Percentiles rank a stretch among this genome's conserved stretches.
phyloP scores from a whole-genome alignment of 306 rosid species.

The Ziziphus jujuba region DNA sequence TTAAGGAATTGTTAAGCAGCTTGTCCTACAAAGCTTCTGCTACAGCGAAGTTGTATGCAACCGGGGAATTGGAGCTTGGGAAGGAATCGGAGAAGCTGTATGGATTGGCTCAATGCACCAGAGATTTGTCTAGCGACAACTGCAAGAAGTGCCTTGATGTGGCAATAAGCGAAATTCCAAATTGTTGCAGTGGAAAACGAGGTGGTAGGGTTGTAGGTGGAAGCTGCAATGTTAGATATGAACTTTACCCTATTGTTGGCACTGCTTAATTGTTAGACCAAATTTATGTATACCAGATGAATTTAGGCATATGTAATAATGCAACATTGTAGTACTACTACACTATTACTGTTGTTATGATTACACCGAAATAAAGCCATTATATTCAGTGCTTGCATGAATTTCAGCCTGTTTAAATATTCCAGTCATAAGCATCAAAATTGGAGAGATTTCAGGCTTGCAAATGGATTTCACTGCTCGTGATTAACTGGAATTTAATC shows the following conservation, averaged over 20 bases:
- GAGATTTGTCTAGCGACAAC: slow-evolving; percentile 21
- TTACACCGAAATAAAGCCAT: no score
- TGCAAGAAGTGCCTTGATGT: slow-evolving; percentile 41
- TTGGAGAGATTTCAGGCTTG: no score
- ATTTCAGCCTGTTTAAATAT: no score
- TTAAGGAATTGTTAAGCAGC: slow-evolving; percentile 19
- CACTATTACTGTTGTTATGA: no score
- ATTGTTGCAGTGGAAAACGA: slow-evolving; percentile 25
- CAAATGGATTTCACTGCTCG: no score
- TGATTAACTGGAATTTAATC: no score
- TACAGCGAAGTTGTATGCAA: slow-evolving; percentile 14
- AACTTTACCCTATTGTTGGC: slow-evolving; percentile 37
- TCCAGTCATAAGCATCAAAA: no score
- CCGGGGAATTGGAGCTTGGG: slow-evolving; percentile 25
- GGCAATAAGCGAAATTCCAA: slow-evolving; percentile 30
- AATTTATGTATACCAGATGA: no score
- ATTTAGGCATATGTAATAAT: no score
- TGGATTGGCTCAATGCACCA: slow-evolving; percentile 40
- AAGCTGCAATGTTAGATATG: slow-evolving; percentile 38
- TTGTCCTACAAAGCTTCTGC: slow-evolving; percentile 18
- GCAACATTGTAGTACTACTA: no score
- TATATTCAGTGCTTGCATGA: no score
- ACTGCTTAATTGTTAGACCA: not conserved
- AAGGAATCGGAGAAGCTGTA: slow-evolving; percentile 21
- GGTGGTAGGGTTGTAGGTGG: slow-evolving; percentile 48